Evolutionary conservation across 176 grass and related monocot genomes (phyloP).

Genomic region (Bromus sterilis): DNA sequence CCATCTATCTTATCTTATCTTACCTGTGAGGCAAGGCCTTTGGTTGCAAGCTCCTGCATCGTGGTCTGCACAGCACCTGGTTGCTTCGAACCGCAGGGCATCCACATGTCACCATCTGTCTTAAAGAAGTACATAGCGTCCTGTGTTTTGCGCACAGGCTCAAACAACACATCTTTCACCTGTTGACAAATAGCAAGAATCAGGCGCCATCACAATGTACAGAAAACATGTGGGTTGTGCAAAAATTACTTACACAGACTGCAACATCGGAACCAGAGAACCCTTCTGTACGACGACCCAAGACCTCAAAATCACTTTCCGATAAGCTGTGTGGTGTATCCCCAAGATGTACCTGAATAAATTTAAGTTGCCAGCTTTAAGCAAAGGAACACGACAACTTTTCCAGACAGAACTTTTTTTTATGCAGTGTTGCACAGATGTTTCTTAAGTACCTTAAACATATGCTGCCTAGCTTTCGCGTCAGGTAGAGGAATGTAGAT

Average conservation of each 20-base stretch:
- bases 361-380: slow-evolving; percentile 22
- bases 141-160: slow-evolving; percentile 92
- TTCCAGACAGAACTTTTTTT: background rate
- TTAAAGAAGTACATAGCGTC: slow-evolving; percentile 94
- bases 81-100: slow-evolving; percentile 89
- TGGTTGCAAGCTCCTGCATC: slow-evolving; percentile 77
- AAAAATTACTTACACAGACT: slow-evolving; percentile 70
- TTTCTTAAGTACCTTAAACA: slow-evolving; percentile 79
- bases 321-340: slow-evolving; percentile 85
- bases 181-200: slow-evolving; percentile 18
- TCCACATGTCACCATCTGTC: slow-evolving; percentile 55
- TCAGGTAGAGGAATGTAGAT: slow-evolving; percentile 99
- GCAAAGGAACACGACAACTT: background rate
- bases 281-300: slow-evolving; percentile 71
- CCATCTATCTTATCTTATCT: background rate
- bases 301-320: slow-evolving; percentile 84
- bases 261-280: slow-evolving; percentile 95
- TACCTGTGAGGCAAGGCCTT: slow-evolving; percentile 81
- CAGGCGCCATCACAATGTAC: background rate
- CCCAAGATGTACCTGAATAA: slow-evolving; percentile 81
- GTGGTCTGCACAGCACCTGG: slow-evolving; percentile 64
- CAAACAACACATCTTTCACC: slow-evolving; percentile 96
- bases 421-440: background rate
- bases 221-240: background rate
- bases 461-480: slow-evolving; percentile 89